These are phyloP conservation scores for Cicer chorassanicum DNA, from an alignment of 306 rosid species.

Conservation along the genomic window DNA sequence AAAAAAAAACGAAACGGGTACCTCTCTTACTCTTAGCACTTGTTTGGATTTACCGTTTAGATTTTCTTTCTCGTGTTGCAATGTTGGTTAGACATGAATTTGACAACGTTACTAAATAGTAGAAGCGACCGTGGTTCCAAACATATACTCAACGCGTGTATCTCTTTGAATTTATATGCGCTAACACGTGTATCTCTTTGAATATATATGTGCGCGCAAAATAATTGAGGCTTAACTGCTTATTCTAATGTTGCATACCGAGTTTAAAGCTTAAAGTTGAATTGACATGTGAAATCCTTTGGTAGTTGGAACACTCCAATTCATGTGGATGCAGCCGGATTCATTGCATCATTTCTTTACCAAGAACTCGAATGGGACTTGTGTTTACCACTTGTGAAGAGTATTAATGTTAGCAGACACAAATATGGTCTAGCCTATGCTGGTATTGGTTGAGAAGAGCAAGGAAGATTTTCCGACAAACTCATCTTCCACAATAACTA, in stretches of 20 bases:
- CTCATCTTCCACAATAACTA: slow-evolving; percentile 87
- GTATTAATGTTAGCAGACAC: slow-evolving; percentile 86
- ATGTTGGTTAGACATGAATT: too few species aligned
- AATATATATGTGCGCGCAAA: too few species aligned
- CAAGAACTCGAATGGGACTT: slow-evolving; percentile 95
- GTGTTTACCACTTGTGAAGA: slow-evolving; percentile 80
- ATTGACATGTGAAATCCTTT: slow-evolving; percentile 24
- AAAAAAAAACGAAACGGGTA: slow-evolving; percentile 87
- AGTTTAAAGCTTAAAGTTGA: background rate
- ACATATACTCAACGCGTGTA: too few species aligned
- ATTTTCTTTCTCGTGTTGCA: too few species aligned
- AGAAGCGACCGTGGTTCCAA: too few species aligned
- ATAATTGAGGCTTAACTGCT: background rate
- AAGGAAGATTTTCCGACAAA: slow-evolving; percentile 92
- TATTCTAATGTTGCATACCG: background rate
- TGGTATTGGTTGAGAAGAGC: slow-evolving; percentile 97
- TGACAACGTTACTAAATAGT: too few species aligned
- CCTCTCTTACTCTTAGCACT: background rate
- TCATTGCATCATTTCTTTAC: slow-evolving; percentile 87
- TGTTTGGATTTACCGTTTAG: too few species aligned
- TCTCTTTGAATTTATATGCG: too few species aligned
- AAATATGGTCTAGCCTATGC: slow-evolving; percentile 75
- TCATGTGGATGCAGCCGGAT: slow-evolving; percentile 97
- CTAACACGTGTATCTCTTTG: too few species aligned
- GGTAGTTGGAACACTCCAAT: slow-evolving; percentile 90